These are phyloP conservation scores for Hemerocallis citrina DNA, from an alignment of 106 monocot species.

Conservation along the genomic window DNA sequence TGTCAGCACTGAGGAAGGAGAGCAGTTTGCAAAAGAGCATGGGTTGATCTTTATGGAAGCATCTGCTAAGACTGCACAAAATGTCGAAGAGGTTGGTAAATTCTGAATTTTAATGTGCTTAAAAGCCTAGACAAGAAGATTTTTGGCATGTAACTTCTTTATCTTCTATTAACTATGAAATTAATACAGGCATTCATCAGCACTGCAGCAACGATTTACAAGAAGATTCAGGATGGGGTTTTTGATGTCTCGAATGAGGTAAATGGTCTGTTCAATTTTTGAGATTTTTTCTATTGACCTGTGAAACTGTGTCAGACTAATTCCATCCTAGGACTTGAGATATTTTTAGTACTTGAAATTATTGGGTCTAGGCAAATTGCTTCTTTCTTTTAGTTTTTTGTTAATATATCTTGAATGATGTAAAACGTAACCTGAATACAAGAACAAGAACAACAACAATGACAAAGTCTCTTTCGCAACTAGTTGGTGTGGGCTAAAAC, in stretches of 20 bases:
- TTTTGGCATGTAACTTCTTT: neutral
- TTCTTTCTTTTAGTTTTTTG: too few relatives aligned
- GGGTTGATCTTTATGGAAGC: slow-evolving; percentile 37
- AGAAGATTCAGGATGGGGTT: slow-evolving; percentile 28
- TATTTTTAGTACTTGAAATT: too few relatives aligned
- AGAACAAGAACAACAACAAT: too few relatives aligned
- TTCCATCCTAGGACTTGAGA: too few relatives aligned
- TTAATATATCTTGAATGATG: too few relatives aligned
- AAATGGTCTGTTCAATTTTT: neutral
- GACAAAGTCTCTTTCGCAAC: too few relatives aligned
- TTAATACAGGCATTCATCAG: slow-evolving; percentile 25
- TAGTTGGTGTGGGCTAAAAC: too few relatives aligned
- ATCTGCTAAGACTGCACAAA: slow-evolving; percentile 33
- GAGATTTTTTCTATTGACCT: too few relatives aligned
- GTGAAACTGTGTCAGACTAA: too few relatives aligned
- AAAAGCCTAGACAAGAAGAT: too few relatives aligned
- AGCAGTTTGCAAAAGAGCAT: slow-evolving; percentile 36
- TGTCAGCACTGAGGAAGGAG: slow-evolving; percentile 29
- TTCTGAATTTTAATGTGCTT: neutral
- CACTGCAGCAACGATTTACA: slow-evolving; percentile 25
- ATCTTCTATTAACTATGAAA: neutral
- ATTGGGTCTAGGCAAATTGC: too few relatives aligned
- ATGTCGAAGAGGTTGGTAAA: slow-evolving; percentile 29
- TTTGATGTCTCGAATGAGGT: slow-evolving; percentile 31
- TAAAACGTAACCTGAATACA: too few relatives aligned